Evolutionary conservation across 495 filamentous ascomycete species (phyloP).

Genomic region (Aspergillus steynii): DNA sequence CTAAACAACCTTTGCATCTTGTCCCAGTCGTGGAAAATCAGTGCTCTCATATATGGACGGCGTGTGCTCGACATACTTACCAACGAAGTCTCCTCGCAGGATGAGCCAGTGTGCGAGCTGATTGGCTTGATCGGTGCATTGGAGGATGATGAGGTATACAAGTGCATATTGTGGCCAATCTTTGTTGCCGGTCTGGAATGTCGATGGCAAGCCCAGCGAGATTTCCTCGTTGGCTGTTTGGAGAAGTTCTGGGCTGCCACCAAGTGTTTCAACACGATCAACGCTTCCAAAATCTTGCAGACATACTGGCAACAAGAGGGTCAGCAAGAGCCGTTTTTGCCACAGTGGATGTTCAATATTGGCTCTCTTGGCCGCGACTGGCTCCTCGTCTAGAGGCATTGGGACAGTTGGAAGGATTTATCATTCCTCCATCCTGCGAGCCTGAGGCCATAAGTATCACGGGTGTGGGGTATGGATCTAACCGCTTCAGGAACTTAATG

Average conservation of each 20-base stretch:
- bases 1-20: constrained; percentile 23
- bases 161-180: constrained; percentile 59
- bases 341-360: constrained; percentile 42
- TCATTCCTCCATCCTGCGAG: neutral
- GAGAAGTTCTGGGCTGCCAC: constrained; percentile 41
- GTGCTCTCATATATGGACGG: constrained; percentile 32
- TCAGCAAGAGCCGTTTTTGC: constrained; percentile 7
- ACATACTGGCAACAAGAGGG: constrained; percentile 21
- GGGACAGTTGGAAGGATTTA: neutral
- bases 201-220: constrained; percentile 24
- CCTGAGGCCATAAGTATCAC: neutral
- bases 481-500: neutral
- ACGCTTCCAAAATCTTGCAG: constrained; percentile 25
- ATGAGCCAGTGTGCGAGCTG: constrained; percentile 43
- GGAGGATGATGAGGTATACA: constrained; percentile 50
- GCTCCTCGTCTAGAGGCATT: constrained; percentile 34
- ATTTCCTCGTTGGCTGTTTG: constrained; percentile 28
- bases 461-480: neutral
- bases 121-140: constrained; percentile 44
- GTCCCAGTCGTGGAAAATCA: constrained; percentile 33
- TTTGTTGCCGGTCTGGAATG: constrained; percentile 57
- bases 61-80: constrained; percentile 33
- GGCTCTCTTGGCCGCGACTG: constrained; percentile 38
- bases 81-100: constrained; percentile 16
- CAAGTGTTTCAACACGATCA: constrained; percentile 41